A percentile compares a stretch with the other conserved stretches of the same genome.
Conservation (phyloP, 805 yeast genomes). For the Hanseniaspora meyeri region DNA sequence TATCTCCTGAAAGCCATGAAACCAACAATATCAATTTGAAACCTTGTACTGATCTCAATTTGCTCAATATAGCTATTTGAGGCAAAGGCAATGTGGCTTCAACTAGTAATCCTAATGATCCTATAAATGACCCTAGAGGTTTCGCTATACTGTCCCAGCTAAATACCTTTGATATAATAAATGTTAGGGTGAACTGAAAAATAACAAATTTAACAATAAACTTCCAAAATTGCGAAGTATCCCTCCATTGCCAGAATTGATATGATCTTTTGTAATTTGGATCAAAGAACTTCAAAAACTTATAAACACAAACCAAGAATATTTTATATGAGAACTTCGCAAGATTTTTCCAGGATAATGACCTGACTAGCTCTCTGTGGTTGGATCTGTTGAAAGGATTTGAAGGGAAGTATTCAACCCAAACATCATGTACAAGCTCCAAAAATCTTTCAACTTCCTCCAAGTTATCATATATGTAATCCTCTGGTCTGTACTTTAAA, state of each 20-base stretch:
- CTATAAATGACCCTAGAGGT: conserved; percentile 42
- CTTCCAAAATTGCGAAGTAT: conserved; percentile 46
- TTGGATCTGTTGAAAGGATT: conserved; percentile 21
- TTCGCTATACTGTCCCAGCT: conserved; percentile 39
- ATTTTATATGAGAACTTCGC: conserved; percentile 21
- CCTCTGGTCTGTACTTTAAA: conserved; percentile 42
- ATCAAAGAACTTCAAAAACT: conserved; percentile 51
- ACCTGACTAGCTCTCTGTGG: conserved; percentile 22
- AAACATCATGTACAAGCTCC: conserved; percentile 24
- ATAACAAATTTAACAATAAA: conserved; percentile 41
- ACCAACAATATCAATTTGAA: conserved; percentile 62
- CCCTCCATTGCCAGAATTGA: conserved; percentile 80
- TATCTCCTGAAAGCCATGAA: conserved; percentile 85
- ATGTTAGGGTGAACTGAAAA: conserved; percentile 27
- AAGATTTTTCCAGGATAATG: conserved; percentile 19
- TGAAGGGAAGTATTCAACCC: conserved; percentile 26
- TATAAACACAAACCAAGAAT: conserved; percentile 25
- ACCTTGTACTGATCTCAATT: conserved; percentile 59
- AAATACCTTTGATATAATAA: conserved; percentile 25
- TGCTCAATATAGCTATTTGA: conserved; percentile 56
- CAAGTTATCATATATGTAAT: conserved; percentile 30
- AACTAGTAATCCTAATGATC: conserved; percentile 52
- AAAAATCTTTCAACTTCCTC: conserved; percentile 26
- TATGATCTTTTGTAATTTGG: conserved; percentile 53
- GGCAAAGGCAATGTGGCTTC: conserved; percentile 69